Percentiles rank a stretch among this genome's conserved stretches.
These are phyloP conservation scores for Phytophthora meadii DNA, from an alignment of 352 stramenopile species.

Conservation along the genomic window DNA sequence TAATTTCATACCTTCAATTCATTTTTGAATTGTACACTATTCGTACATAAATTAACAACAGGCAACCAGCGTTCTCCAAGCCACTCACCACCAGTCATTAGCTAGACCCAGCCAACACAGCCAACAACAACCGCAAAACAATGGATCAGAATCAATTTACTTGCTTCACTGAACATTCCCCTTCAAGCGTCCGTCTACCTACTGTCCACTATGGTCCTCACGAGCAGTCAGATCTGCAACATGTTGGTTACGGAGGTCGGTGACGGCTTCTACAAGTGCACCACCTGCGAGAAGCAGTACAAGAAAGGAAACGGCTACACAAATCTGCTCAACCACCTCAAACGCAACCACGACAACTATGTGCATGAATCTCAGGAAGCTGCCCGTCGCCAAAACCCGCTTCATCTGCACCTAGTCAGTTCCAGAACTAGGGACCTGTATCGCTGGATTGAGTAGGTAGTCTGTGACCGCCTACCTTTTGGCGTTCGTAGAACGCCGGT, in stretches of 20 bases:
- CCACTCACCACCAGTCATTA: neutral
- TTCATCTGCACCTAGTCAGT: neutral
- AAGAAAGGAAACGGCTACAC: slow-evolving; percentile 21
- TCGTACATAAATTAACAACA: no score
- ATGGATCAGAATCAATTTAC: neutral
- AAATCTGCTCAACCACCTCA: neutral
- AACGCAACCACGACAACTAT: neutral
- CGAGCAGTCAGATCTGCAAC: slow-evolving; percentile 12
- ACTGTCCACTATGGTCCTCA: slow-evolving; percentile 18
- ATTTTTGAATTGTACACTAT: no score
- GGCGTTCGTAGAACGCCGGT: neutral
- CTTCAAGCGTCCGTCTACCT: neutral
- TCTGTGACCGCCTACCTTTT: neutral
- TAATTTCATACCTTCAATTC: no score
- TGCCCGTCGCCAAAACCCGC: neutral
- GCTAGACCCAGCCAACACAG: no score
- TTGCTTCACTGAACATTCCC: neutral
- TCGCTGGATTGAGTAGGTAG: neutral
- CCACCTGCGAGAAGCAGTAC: neutral
- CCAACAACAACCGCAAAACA: no score
- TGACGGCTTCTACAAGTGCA: neutral
- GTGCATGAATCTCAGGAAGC: neutral
- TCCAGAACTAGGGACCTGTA: neutral
- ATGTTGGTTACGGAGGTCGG: neutral
- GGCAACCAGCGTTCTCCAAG: no score